Evolutionary conservation across 2,329 filamentous ascomycete genomes (phyloP).

Genomic region (Coniochaeta hoffmannii): DNA sequence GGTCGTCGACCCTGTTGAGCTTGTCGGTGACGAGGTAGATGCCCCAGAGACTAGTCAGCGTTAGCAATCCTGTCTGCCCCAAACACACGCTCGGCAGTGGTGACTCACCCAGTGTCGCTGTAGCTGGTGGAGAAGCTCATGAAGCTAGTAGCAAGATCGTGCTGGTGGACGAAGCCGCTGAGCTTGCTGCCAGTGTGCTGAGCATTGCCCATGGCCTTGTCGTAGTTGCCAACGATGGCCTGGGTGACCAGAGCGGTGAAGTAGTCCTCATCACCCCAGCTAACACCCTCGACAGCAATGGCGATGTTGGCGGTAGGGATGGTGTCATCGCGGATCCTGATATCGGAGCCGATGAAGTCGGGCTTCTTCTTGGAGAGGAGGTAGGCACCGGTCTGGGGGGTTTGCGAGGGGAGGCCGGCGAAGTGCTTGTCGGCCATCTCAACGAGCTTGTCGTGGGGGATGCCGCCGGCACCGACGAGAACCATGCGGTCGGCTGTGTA

Average conservation of each 20-base stretch:
- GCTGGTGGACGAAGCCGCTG: slow-evolving; percentile 86
- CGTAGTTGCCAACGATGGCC: slow-evolving; percentile 99
- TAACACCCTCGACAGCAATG: slow-evolving; percentile 97
- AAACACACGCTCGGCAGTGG: neutral
- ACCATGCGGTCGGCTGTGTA: slow-evolving; percentile 99
- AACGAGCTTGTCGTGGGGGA: slow-evolving; percentile 90
- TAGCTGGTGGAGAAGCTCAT: slow-evolving; percentile 99
- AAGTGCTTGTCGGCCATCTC: slow-evolving; percentile 97
- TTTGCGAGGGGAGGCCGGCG: slow-evolving; percentile 65
- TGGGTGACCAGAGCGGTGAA: slow-evolving; percentile 96
- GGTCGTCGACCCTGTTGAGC: slow-evolving; percentile 79
- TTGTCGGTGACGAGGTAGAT: slow-evolving; percentile 97
- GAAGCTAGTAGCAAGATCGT: slow-evolving; percentile 98
- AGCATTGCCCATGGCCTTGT: slow-evolving; percentile 96
- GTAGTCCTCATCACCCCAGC: slow-evolving; percentile 99
- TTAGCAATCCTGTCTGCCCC: neutral
- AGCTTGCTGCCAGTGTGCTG: slow-evolving; percentile 98
- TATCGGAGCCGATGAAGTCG: slow-evolving; percentile 93
- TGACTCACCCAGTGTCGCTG: slow-evolving; percentile 88
- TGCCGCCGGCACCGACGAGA: slow-evolving; percentile 86
- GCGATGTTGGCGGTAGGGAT: slow-evolving; percentile 96
- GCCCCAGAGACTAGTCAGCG: slow-evolving; percentile 77
- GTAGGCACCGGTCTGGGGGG: slow-evolving; percentile 67
- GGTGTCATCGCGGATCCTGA: slow-evolving; percentile 92
- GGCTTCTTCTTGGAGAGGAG: slow-evolving; percentile 78